Evolutionary conservation across 1,139 yeast genomes (phyloP).

Genomic region (Pneumocystis sp.): DNA sequence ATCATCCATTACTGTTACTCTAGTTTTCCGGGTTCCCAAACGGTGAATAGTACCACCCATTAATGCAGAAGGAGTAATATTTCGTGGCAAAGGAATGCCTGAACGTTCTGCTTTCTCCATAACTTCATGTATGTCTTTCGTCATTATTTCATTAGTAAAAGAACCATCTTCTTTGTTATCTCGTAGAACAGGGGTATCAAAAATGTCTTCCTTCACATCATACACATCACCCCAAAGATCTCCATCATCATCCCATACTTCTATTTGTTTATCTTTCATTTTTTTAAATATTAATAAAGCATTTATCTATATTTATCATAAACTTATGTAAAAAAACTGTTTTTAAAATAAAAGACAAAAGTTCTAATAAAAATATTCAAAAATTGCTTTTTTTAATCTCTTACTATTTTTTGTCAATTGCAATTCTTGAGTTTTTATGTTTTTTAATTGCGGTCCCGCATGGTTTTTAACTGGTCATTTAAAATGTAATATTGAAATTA

Average conservation of each 20-base stretch:
- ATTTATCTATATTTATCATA: background rate
- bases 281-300: background rate
- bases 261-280: background rate
- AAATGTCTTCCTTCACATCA: background rate
- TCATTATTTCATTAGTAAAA: background rate
- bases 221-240: background rate
- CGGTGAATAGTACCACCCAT: background rate
- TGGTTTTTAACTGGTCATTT: too few species aligned
- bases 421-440: background rate
- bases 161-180: background rate
- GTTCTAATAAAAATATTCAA: background rate
- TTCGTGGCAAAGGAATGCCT: background rate
- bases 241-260: background rate
- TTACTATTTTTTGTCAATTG: background rate
- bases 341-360: background rate
- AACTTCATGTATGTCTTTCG: background rate
- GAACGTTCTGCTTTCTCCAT: background rate
- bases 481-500: background rate
- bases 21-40: background rate
- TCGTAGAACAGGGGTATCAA: background rate
- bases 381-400: background rate
- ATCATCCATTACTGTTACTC: background rate
- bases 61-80: background rate
- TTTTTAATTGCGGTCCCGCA: too few species aligned
- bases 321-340: background rate